These are phyloP conservation scores for Chenopodium album DNA, from an alignment of 148 eudicot genomes.

Conservation along the genomic window DNA sequence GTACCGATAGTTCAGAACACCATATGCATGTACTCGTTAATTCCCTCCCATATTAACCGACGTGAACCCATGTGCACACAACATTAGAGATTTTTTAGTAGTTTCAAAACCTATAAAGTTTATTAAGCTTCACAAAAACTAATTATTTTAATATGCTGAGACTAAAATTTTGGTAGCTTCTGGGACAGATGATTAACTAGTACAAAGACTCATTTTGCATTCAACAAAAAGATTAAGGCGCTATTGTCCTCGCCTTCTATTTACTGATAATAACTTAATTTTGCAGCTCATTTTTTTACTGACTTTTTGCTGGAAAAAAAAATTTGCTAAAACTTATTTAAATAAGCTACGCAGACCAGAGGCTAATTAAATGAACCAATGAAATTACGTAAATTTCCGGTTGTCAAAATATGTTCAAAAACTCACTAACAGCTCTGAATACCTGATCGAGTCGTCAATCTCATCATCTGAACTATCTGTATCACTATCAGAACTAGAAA, in stretches of 20 bases:
- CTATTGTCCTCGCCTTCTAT: too few relatives aligned
- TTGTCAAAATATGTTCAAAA: neutral
- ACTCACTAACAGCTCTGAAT: neutral
- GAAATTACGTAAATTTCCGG: neutral
- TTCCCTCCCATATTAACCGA: too few relatives aligned
- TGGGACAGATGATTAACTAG: neutral
- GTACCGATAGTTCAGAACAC: neutral
- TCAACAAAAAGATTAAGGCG: neutral
- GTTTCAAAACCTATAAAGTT: too few relatives aligned
- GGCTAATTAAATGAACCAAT: neutral
- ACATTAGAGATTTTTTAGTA: neutral
- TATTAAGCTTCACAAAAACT: too few relatives aligned
- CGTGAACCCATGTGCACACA: too few relatives aligned
- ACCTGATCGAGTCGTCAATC: conserved; percentile 55
- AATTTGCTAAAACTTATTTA: too few relatives aligned
- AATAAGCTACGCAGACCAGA: too few relatives aligned
- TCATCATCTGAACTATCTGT: conserved; percentile 65
- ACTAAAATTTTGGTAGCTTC: too few relatives aligned
- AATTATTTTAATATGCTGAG: neutral
- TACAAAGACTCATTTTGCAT: neutral
- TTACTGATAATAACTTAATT: too few relatives aligned
- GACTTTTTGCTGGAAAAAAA: too few relatives aligned
- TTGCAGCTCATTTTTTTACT: too few relatives aligned
- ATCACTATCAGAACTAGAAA: conserved; percentile 70
- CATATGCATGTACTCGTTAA: neutral